phyloP scores from a whole-genome alignment of 139 green algal species.

The Coelastrella sp. region DNA sequence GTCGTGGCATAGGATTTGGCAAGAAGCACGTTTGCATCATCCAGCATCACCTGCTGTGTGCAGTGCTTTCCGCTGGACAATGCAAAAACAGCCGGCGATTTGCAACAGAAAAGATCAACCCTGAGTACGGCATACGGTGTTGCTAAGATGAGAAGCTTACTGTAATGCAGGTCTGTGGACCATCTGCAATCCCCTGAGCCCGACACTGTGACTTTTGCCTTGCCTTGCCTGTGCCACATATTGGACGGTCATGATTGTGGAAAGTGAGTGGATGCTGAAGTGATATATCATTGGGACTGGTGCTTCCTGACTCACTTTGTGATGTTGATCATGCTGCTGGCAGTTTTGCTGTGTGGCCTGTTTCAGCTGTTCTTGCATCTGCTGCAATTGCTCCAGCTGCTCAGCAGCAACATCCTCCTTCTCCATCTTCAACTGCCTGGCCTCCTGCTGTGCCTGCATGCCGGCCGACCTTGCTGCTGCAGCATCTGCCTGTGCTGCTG shows the following conservation, averaged over 20 bases:
- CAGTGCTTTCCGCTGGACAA: no score
- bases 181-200: no score
- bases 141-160: no score
- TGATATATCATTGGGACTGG: background rate
- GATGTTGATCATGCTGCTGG: background rate
- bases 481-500: constrained; percentile 11
- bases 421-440: background rate
- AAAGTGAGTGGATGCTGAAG: background rate
- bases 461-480: constrained; percentile 30
- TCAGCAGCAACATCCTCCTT: constrained; percentile 26
- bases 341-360: constrained; percentile 12
- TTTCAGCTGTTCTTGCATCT: constrained; percentile 24
- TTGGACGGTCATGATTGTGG: background rate
- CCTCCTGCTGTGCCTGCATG: background rate
- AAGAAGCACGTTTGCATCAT: no score
- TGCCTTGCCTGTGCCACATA: no score
- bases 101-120: no score
- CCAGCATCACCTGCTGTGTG: no score
- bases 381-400: constrained; percentile 7
- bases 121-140: no score
- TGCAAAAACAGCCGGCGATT: no score
- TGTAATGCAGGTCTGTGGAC: no score
- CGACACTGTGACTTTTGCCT: no score
- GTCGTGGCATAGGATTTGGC: background rate
- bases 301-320: background rate